Evolutionary conservation across 805 yeast species (phyloP).

Genomic region (Candida krabiensis): DNA sequence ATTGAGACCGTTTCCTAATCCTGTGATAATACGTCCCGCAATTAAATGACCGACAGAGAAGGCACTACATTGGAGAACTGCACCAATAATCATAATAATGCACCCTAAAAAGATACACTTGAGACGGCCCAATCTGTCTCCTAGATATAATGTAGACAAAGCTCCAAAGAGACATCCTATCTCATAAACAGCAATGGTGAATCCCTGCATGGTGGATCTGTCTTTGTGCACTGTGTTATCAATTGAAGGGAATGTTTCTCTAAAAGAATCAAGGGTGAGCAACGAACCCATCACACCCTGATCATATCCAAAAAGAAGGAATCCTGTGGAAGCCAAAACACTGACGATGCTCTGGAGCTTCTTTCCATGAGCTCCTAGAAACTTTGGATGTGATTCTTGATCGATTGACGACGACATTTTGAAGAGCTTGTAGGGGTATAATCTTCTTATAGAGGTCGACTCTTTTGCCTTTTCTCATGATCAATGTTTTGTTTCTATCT

Average conservation of each 20-base stretch:
- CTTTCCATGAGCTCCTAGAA: constrained; percentile 21
- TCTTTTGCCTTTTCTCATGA: no score
- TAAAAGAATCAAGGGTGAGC: constrained; percentile 24
- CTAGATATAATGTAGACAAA: constrained; percentile 39
- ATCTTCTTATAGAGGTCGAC: no score
- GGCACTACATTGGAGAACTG: constrained; percentile 26
- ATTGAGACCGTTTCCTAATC: constrained; percentile 37
- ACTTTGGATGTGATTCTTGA: constrained; percentile 2
- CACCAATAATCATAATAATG: constrained; percentile 34
- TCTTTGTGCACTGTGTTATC: constrained; percentile 19
- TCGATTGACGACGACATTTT: background rate
- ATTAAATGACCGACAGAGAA: constrained; percentile 26
- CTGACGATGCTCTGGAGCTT: constrained; percentile 17
- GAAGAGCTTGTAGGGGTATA: constrained; percentile 1
- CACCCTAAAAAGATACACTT: constrained; percentile 38
- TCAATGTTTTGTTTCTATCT: no score
- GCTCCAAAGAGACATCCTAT: constrained; percentile 48
- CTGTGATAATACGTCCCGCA: constrained; percentile 35
- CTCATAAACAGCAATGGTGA: constrained; percentile 49
- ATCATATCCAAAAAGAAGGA: constrained; percentile 49
- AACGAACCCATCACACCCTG: constrained; percentile 50
- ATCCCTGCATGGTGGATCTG: constrained; percentile 47
- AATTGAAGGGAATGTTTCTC: constrained; percentile 25
- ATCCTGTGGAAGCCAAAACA: constrained; percentile 32
- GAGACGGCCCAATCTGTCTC: constrained; percentile 43